These are phyloP conservation scores for Strombidium stylifer DNA, from an alignment of 73 alveolate genomes.

Conservation along the genomic window DNA sequence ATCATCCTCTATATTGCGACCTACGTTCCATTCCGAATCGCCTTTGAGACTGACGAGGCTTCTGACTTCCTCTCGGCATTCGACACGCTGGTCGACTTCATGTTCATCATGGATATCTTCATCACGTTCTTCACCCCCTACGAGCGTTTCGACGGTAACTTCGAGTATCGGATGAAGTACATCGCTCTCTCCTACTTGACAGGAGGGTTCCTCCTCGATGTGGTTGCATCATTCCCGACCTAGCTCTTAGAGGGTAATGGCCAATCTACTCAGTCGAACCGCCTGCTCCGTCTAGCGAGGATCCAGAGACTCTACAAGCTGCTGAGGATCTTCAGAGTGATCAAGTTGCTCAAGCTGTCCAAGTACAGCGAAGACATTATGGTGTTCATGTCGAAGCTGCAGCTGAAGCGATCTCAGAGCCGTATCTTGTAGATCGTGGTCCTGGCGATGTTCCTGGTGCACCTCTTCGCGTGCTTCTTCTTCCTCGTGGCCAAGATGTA, in stretches of 20 bases:
- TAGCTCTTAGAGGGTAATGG: conserved; percentile 1
- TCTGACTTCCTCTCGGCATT: too few relatives aligned
- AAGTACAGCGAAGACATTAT: conserved; percentile 13
- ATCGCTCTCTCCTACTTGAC: not conserved
- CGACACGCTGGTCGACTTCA: not conserved
- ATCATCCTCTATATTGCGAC: conserved; percentile 46
- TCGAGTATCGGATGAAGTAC: not conserved
- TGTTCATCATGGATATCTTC: not conserved
- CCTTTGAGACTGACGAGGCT: conserved; percentile 27
- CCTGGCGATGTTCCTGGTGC: conserved; percentile 40
- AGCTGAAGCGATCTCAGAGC: conserved; percentile 35
- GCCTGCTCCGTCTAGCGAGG: conserved; percentile 46
- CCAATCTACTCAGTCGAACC: conserved; percentile 13
- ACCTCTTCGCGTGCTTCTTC: conserved; percentile 55
- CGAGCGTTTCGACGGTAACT: not conserved
- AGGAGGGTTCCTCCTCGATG: conserved; percentile 40
- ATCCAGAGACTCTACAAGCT: conserved; percentile 52
- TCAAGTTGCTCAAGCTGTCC: conserved; percentile 19
- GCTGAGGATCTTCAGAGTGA: conserved; percentile 41
- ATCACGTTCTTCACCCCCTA: not conserved
- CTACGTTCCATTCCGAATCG: conserved; percentile 39
- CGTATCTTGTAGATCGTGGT: conserved; percentile 42
- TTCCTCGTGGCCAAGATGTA: conserved; percentile 46
- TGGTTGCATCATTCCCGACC: conserved; percentile 24
- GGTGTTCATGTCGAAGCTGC: conserved; percentile 16